Evolutionary conservation across 106 monocot species (phyloP).

Genomic region (Dioscorea dumetorum): DNA sequence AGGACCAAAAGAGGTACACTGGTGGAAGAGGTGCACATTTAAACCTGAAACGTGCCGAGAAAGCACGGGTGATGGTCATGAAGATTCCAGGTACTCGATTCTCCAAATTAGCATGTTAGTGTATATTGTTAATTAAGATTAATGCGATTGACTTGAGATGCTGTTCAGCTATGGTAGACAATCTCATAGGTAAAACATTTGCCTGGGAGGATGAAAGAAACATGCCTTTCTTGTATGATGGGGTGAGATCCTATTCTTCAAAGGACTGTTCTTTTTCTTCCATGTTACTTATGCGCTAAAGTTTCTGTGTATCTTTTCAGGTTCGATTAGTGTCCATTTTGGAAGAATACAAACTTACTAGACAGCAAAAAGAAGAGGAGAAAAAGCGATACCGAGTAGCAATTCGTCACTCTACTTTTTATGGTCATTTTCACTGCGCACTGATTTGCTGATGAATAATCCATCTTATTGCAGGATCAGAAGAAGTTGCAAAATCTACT

Average conservation of each 20-base stretch:
- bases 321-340: conserved; percentile 73
- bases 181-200: conserved; percentile 59
- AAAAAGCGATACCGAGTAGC: conserved; percentile 66
- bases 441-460: too few species aligned
- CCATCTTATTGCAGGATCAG: conserved; percentile 48
- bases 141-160: neutral
- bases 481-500: conserved; percentile 72
- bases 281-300: too few species aligned
- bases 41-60: conserved; percentile 85
- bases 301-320: conserved; percentile 18
- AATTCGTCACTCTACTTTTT: neutral
- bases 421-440: too few species aligned
- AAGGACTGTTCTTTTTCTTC: too few species aligned
- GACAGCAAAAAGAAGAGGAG: conserved; percentile 81
- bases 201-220: conserved; percentile 81
- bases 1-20: conserved; percentile 77
- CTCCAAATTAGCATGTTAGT: neutral
- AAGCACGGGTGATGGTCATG: conserved; percentile 53
- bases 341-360: conserved; percentile 71
- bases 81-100: conserved; percentile 73
- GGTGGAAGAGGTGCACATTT: conserved; percentile 77
- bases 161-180: conserved; percentile 69
- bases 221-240: conserved; percentile 80
- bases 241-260: conserved; percentile 33
- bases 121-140: neutral